Base-by-base conservation (phyloP, 257 asterid species). In the Plantago ovata region DNA sequence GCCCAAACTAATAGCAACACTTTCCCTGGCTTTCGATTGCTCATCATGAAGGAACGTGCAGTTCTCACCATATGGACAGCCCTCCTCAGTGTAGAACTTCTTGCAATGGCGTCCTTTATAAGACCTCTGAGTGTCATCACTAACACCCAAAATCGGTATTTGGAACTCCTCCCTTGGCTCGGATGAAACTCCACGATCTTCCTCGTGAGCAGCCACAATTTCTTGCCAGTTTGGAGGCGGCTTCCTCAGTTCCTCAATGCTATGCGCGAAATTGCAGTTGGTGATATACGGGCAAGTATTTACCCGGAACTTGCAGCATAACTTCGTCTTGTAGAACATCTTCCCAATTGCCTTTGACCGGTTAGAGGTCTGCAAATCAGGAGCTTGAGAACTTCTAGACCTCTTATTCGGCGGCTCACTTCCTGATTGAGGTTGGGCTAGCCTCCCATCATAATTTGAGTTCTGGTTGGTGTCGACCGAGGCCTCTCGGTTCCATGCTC, bases 141-240 rank as follows among this genome's bases (percentile, higher is more conserved):
- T 75, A 43, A 75, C 79, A 33, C 81, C 90, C 16, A 83, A 73
- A 33, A 82, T 78, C 22, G 95, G 95, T 65, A 85, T 80, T 83
- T 78, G 94, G 69, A 67, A 83, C 28, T 84, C 91, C 74, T 81
- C 95, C 75, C 84, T 73, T 1, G 78, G 78, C 62, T 79, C 89
- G 32, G 74, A 58, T 4, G 74, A 61, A 22, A 43, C 51, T 15
- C 61, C 77, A 39, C 75, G 66, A 2, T 77, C 92, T 7, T 81
- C 95, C 74, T 84, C 88, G 12, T 78, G 84, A 7, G 83, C 84
- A 57, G 90, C 85, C 32, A 86, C 84, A 16, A 86, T 83, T 20
- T 86, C 95, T 70, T 86, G 93, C 95, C 93, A 86, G 41, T 86
- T 81, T 8, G 89, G 87, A 36, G 95, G 95, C 0, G 95, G 95